Percentiles rank a stretch among this genome's conserved stretches.
phyloP scores from a whole-genome alignment of 2,329 filamentous ascomycete species.

The Colletotrichum abscissum region DNA sequence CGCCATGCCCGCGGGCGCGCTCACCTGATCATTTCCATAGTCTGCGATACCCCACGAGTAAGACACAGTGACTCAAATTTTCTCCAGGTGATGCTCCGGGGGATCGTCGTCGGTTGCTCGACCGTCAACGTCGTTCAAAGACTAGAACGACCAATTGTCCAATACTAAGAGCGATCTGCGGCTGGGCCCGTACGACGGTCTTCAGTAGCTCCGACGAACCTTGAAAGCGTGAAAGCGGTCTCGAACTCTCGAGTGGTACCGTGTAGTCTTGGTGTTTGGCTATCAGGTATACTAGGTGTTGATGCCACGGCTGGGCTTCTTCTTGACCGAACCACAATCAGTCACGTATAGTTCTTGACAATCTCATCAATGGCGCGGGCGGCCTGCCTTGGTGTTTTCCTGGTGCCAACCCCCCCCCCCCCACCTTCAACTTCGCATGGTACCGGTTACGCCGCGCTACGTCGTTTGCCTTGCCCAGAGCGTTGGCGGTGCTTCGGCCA shows the following conservation, averaged over 20 bases:
- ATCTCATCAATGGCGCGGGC: neutral
- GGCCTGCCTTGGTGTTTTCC: neutral
- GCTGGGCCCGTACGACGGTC: neutral
- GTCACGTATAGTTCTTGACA: neutral
- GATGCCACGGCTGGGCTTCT: neutral
- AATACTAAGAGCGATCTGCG: neutral
- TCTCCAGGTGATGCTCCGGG: neutral
- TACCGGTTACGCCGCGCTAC: neutral
- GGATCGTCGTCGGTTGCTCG: neutral
- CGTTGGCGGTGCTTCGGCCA: slow-evolving; percentile 25
- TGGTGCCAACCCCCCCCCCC: neutral
- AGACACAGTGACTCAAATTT: neutral
- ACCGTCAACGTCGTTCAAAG: too few relatives aligned
- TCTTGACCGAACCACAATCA: neutral
- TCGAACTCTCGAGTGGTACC: too few relatives aligned
- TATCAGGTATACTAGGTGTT: neutral
- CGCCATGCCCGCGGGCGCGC: neutral
- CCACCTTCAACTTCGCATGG: neutral
- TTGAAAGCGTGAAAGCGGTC: neutral
- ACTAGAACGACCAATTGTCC: too few relatives aligned
- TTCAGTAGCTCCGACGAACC: neutral
- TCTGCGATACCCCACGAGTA: neutral
- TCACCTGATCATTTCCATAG: neutral
- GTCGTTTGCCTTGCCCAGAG: slow-evolving; percentile 8
- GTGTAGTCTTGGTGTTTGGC: too few relatives aligned